Base-by-base conservation (phyloP, 768 basidiomycete genomes). In the Favolaschia claudopus region DNA sequence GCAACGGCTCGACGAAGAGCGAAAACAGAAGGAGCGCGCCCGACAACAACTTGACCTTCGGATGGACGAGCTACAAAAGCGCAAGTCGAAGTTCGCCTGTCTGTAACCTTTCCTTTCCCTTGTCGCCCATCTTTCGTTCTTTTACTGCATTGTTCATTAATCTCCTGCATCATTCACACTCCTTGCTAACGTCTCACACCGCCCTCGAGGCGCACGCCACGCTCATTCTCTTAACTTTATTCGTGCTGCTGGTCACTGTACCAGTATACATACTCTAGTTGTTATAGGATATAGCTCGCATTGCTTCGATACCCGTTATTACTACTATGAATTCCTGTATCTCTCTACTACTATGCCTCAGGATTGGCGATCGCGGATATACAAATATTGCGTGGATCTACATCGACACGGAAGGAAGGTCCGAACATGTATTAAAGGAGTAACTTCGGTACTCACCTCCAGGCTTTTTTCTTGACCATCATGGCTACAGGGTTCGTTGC, bases 51-150 rank as follows among this genome's bases (percentile, higher is more conserved):
- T 96, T 27, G 94, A 96, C 71, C 82, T 84, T 17, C 88, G 95
- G 63, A 89, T 94, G 88, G 92, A 93, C 54, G 95, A 95, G 68
- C 78, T 94, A 37, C 82, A 83, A 71, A 85, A 84, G 77, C 89
- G 92, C 59, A 95, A 94, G 79, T 94, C 92, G 62, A 96, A 96
- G 78, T 96, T 94, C 74, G 91, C 89, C 50, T 95, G 93, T 76
- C 83, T 95, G 74, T 95, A 81, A 83, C 61, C 51, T 57, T 45
- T 47, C 24, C 32, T 47, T 60, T 45, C 61, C 42, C 62, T 36
- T 49, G 50, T 58, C 49, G 19, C 45, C 48, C 48, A 51, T 55
- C 47, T 47, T 62, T 48, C 51, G 51, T 62, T 63, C 66, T 63
- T 38, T 48, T 45, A 54, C 55, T 56, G 51, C 54, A 60, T 48